Evolutionary conservation across 345 rosid species (phyloP), one percentile per base, ranked within the genome.

Genomic region (Hibiscus tridactylites): DNA sequence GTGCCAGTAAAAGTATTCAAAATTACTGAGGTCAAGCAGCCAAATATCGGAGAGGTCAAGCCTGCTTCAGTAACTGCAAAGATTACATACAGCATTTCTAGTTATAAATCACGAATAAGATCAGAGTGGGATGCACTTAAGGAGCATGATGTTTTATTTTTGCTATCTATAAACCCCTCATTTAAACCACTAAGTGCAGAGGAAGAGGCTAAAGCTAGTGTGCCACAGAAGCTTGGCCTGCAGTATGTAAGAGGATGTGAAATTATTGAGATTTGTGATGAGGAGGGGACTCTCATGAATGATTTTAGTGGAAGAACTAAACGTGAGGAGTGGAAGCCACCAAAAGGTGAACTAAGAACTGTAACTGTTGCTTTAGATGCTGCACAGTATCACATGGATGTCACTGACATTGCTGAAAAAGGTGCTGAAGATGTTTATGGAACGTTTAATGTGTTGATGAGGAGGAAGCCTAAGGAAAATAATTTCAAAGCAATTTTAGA

Each of bases 381-480:
- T 53, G 97, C 99, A 63, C 97, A 92, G 78, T 95, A 95, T 83
- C 92, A 95, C 77, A 95, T 95, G 90, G 99, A 95, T 86, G 96
- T 90, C 61, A 82, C 88, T 73, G 91, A 87, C 76, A 95, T 89
- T 77, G 96, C 94, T 63, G 97, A 92, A 76, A 92, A 89, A 82
- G 99, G 94, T 65, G 84, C 93, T 44, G 96, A 90, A 76, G 99
- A 95, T 82, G 92, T 87, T 70, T 95, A 95, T 82, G 84, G 96
- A 61, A 86, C 97, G 39, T 92, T 95, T 82, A 89, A 95, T 83
- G 78, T 95, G 72, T 77, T 95, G 79, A 86, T 95, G 97, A 90
- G 99, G 82, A 92, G 99, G 81, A 95, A 95, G 78, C 99, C 99
- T 4, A 92, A 95, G 84, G 99, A 95, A 87, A 95, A 95, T 74